Evolutionary conservation across 768 basidiomycete species (phyloP), one percentile per base, ranked within the genome.

Genomic region (Ramaria sp.): DNA sequence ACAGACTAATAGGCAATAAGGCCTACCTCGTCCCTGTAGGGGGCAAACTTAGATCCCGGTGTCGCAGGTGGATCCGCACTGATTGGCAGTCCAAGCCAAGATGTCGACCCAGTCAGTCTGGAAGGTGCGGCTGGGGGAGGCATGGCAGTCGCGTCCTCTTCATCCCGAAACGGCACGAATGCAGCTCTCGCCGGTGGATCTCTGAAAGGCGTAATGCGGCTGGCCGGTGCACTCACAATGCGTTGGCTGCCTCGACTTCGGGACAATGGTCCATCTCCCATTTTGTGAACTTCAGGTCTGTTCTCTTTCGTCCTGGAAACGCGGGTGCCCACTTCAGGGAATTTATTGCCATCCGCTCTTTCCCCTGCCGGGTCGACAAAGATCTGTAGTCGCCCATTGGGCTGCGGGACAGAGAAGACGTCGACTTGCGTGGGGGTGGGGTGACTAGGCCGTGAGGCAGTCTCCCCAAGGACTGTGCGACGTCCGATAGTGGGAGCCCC

Each of bases 251-350:
- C 84, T 81, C 17, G 81, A 73, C 59, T 85, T 82, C 59, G 78
- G 81, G 42, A 90, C 59, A 30, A 78, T 87, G 56, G 84, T 77
- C 11, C 86, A 48, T 47, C 88, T 2, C 67, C 77, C 51, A 84
- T 75, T 72, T 84, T 86, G 66, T 79, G 78, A 31, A 80, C 78
- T 67, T 85, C 85, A 7, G 79, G 80, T 1, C 82, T 71, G 62
- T 91, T 91, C 71, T 91, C 88, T 63, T 90, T 91, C 62, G 88
- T 73, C 53, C 88, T 78, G 4, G 82, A 77, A 66, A 85, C 86
- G 63, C 88, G 85, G 59, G 87, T 83, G 19, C 86, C 88, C 1
- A 91, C 67, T 58, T 90, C 88, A 31, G 79, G 77, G 78, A 83
- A 91, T 15, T 79, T 71, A 53, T 78, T 78, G 10, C 69, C 61